These are phyloP conservation scores for Populus alba DNA, from an alignment of 345 rosid genomes.

Conservation along the genomic window DNA sequence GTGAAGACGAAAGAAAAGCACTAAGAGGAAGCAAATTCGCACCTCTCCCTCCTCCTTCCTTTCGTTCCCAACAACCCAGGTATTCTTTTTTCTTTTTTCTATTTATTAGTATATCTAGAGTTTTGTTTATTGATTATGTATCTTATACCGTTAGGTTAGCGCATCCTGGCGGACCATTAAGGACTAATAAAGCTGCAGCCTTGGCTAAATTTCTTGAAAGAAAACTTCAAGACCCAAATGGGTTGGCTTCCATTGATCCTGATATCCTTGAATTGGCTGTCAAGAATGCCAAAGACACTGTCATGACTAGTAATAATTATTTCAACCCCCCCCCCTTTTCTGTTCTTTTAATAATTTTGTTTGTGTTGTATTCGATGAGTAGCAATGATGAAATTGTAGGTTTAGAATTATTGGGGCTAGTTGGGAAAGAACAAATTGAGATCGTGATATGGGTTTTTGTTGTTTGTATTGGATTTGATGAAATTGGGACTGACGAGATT, in stretches of 20 bases:
- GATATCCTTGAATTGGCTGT: conserved; percentile 76
- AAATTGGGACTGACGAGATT: too few relatives aligned
- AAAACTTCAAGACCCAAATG: conserved; percentile 80
- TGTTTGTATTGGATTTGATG: too few relatives aligned
- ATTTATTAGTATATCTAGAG: not conserved
- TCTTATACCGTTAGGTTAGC: conserved; percentile 50
- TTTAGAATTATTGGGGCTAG: too few relatives aligned
- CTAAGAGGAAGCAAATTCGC: conserved; percentile 97
- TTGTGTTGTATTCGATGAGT: not conserved
- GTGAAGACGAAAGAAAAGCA: conserved; percentile 86
- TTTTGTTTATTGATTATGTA: not conserved
- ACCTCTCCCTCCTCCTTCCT: conserved; percentile 65
- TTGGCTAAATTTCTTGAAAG: conserved; percentile 85
- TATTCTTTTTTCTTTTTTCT: conserved; percentile 3
- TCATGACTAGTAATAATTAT: conserved; percentile 40
- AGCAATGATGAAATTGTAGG: too few relatives aligned
- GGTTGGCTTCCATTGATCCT: conserved; percentile 71
- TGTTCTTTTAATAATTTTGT: not conserved
- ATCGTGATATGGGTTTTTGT: too few relatives aligned
- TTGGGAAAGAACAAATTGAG: too few relatives aligned
- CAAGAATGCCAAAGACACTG: conserved; percentile 62
- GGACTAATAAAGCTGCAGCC: conserved; percentile 91
- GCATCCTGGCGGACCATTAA: conserved; percentile 94
- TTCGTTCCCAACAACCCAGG: conserved; percentile 54
- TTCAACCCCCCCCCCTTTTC: not conserved